Conservation (phyloP, 306 rosid species). For the Castanea mollissima region DNA sequence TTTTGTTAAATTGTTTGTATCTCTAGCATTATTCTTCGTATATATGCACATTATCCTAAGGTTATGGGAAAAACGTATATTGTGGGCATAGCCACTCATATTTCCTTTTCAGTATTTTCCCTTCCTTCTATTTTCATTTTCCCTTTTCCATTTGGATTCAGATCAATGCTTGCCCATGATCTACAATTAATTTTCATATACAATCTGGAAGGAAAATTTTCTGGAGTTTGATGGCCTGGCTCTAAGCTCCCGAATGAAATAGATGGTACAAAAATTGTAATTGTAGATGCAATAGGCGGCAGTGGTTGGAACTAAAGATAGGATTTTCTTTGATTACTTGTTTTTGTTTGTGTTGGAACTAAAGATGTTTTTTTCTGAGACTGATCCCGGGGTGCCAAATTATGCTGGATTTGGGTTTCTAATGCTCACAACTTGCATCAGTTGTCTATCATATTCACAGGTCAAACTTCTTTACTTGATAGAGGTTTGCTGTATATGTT, state of each 20-base stretch:
- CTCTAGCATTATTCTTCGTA: background rate
- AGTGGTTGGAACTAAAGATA: constrained; percentile 81
- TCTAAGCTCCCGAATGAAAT: constrained; percentile 83
- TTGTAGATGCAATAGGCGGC: constrained; percentile 92
- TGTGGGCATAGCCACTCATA: background rate
- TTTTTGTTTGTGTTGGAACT: constrained; percentile 15
- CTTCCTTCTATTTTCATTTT: constrained; percentile 2
- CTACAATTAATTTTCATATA: constrained; percentile 83
- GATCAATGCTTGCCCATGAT: constrained; percentile 98
- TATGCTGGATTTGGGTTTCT: constrained; percentile 97
- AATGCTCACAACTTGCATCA: constrained; percentile 94
- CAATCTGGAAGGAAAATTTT: constrained; percentile 82
- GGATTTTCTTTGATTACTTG: constrained; percentile 7
- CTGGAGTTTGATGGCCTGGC: constrained; percentile 79
- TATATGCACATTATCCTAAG: background rate
- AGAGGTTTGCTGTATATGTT: background rate
- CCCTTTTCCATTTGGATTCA: constrained; percentile 31
- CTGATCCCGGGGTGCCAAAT: constrained; percentile 87
- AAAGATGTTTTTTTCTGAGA: constrained; percentile 42
- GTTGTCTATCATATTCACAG: constrained; percentile 90
- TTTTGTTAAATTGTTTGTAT: too few relatives aligned
- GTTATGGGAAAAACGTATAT: background rate
- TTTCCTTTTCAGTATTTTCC: background rate
- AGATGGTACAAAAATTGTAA: constrained; percentile 59
- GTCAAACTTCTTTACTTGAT: constrained; percentile 25